Conservation (phyloP, 805 yeast species). For the Candida maesae region DNA sequence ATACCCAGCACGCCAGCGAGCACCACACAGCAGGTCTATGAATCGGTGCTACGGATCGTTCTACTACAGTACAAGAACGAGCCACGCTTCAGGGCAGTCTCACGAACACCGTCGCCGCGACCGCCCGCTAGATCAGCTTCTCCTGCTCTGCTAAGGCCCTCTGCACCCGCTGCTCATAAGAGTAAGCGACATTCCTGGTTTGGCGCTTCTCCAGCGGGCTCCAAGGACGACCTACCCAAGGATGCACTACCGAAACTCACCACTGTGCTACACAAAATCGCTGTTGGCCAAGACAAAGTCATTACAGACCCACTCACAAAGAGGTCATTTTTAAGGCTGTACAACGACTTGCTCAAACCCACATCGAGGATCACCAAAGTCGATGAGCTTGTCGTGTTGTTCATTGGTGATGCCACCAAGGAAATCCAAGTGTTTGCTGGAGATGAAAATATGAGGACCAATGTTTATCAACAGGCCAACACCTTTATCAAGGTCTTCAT, state of each 20-base stretch:
- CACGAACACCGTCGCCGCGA: conserved; percentile 5
- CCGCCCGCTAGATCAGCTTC: conserved; percentile 5
- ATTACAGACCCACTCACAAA: conserved; percentile 46
- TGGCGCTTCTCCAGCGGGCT: conserved; percentile 22
- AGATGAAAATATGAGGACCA: conserved; percentile 17
- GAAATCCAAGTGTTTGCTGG: conserved; percentile 39
- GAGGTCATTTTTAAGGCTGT: conserved; percentile 56
- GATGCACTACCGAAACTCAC: conserved; percentile 36
- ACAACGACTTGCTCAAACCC: conserved; percentile 49
- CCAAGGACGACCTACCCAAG: conserved; percentile 34
- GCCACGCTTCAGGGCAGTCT: conserved; percentile 47
- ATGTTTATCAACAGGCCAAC: conserved; percentile 20
- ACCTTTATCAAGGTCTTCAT: conserved; percentile 17
- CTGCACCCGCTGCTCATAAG: conserved; percentile 14
- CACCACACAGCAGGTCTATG: conserved; percentile 39
- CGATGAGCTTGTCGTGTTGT: conserved; percentile 47
- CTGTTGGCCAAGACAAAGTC: conserved; percentile 38
- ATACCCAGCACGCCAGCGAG: background rate
- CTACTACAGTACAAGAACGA: conserved; percentile 60
- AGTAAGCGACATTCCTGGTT: conserved; percentile 29
- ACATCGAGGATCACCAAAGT: conserved; percentile 31
- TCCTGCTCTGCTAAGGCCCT: conserved; percentile 5
- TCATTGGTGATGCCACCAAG: conserved; percentile 49
- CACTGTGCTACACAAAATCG: conserved; percentile 39
- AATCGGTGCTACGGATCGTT: conserved; percentile 49